Base-by-base conservation (phyloP, 2,329 filamentous ascomycete genomes). In the Torrubiellomyces zombiae region DNA sequence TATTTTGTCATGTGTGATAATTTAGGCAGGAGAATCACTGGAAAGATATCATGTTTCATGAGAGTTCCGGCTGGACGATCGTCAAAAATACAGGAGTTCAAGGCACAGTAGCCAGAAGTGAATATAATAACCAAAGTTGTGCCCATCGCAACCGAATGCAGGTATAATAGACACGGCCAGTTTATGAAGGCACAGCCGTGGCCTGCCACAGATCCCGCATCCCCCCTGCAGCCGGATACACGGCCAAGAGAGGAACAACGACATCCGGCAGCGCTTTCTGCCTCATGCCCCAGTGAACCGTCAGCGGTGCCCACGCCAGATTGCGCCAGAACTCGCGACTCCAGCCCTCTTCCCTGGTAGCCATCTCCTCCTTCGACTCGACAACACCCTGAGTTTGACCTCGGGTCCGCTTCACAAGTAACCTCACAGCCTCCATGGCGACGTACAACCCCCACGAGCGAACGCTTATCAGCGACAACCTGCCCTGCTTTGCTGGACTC, bases 371-470 rank as follows among this genome's bases (percentile, higher is more conserved):
- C 31, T 61, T 49, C 30, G 35, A 33, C 13, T 27, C 30, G 6
- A 37, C 33, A 9, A 38, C 36, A 25, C 34, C 47, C 37, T 51
- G 48, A 32, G 48, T 40, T 23, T 44, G 48, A 37, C 51, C 42
- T 33, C 53, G 51, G 26, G 43, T 35, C 24, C 51, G 44, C 51
- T 67, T 56, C 26, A 59, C 47, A 21, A 57, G 40, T 30, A 93
- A 53, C 33, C 76, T 60, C 24, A 71, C 58, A 32, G 89, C 63
- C 55, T 94, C 82, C 31, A 85, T 55, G 12, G 66, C 67, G 6
- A 92, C 72, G 53, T 83, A 82, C 14, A 65, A 62, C 27, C 74
- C 69, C 82, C 86, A 95, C 33, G 77, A 79, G 21, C 82, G 63
- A 29, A 69, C 72, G 50, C 78, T 83, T 71, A 75, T 79, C 11